Conservation (phyloP, 208 protist genomes). For the Willaertia magna region DNA sequence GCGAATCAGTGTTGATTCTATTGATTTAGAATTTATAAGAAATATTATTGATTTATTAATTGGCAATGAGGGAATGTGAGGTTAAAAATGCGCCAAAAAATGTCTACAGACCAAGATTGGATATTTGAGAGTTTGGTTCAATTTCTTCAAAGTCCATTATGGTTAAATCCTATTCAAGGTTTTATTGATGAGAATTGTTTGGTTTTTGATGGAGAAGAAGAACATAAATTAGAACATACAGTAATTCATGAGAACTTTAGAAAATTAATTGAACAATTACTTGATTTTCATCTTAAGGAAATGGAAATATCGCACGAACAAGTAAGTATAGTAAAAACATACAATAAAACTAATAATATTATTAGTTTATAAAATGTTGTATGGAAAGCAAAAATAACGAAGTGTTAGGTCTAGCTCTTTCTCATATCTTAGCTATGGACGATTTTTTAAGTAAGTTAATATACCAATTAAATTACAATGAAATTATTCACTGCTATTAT, state of each 20-base stretch:
- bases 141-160: constrained; percentile 61
- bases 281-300: constrained; percentile 58
- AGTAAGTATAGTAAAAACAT: background rate
- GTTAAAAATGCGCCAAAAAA: background rate
- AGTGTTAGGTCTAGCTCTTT: constrained; percentile 40
- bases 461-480: background rate
- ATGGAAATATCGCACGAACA: constrained; percentile 49
- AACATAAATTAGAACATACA: constrained; percentile 73
- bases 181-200: constrained; percentile 77
- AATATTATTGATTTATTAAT: background rate
- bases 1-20: background rate
- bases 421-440: constrained; percentile 57
- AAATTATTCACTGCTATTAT: background rate
- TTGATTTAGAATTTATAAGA: background rate
- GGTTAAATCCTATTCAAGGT: constrained; percentile 57
- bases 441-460: constrained; percentile 59
- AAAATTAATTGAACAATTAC: constrained; percentile 56
- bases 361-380: constrained; percentile 30
- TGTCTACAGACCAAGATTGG: constrained; percentile 27
- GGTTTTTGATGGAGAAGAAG: constrained; percentile 51
- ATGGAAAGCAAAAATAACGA: constrained; percentile 17
- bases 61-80: no score
- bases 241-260: constrained; percentile 57
- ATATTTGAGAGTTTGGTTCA: constrained; percentile 61
- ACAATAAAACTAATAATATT: background rate